These are phyloP conservation scores for Pseudofabraea citricarpa DNA, from an alignment of 2,329 filamentous ascomycete species.

Conservation along the genomic window DNA sequence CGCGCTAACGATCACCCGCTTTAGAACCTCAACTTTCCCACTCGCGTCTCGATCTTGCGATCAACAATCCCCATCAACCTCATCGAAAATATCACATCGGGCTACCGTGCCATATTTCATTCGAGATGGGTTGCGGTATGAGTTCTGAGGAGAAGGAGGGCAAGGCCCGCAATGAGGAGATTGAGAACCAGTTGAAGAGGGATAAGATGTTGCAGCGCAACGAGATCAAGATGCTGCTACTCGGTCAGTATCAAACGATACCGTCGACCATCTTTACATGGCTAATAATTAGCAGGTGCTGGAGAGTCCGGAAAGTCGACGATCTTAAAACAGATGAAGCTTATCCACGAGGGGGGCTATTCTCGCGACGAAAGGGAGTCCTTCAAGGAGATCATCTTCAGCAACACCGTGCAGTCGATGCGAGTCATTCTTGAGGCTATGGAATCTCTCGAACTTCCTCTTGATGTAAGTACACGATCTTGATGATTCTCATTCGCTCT, in stretches of 20 bases:
- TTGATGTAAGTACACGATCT: slow-evolving; percentile 42
- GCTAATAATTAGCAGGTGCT: slow-evolving; percentile 53
- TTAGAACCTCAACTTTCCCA: no score
- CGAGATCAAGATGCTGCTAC: slow-evolving; percentile 99
- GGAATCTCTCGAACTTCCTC: slow-evolving; percentile 76
- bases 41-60: neutral
- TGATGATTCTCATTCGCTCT: neutral
- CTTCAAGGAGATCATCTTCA: slow-evolving; percentile 94
- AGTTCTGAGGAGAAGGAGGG: slow-evolving; percentile 99
- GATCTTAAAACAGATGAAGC: slow-evolving; percentile 96
- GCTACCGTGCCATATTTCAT: slow-evolving; percentile 28
- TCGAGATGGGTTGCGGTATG: slow-evolving; percentile 99
- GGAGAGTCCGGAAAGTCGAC: slow-evolving; percentile 97
- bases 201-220: slow-evolving; percentile 99
- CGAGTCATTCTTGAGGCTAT: slow-evolving; percentile 89
- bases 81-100: neutral
- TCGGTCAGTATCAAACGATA: slow-evolving; percentile 74
- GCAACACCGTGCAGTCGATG: slow-evolving; percentile 90
- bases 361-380: slow-evolving; percentile 93
- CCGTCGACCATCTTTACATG: no score
- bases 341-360: slow-evolving; percentile 98
- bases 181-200: slow-evolving; percentile 97
- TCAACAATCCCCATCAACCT: slow-evolving; percentile 2
- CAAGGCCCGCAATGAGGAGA: slow-evolving; percentile 99
- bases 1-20: no score